Percentiles rank a stretch among this genome's conserved stretches.
phyloP scores from a whole-genome alignment of 2,329 filamentous ascomycete genomes.

The Ambrosiella cleistominuta region DNA sequence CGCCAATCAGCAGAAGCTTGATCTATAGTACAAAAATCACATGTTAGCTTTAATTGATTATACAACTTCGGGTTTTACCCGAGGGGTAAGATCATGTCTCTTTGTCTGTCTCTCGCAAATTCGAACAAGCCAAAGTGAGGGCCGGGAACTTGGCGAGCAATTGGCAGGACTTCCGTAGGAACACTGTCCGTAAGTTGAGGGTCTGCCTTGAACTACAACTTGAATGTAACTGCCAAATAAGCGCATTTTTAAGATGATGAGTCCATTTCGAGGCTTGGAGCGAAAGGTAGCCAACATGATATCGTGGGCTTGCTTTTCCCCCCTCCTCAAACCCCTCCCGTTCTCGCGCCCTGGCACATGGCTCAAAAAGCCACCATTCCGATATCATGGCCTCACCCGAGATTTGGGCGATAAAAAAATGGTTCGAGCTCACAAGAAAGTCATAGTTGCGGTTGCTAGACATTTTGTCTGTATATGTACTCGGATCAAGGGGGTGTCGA shows the following conservation, averaged over 20 bases:
- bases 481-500: not conserved
- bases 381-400: not conserved
- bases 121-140: not conserved
- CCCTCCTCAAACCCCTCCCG: not conserved
- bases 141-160: not conserved
- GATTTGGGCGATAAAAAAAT: not conserved
- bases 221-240: not conserved
- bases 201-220: not conserved
- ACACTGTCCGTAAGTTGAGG: not conserved
- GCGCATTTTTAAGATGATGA: too few relatives aligned
- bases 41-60: not conserved
- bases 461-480: slow-evolving; percentile 35
- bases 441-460: slow-evolving; percentile 98
- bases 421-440: slow-evolving; percentile 53
- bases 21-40: slow-evolving; percentile 39
- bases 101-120: not conserved
- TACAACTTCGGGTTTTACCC: not conserved
- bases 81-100: not conserved
- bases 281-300: not conserved
- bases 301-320: not conserved
- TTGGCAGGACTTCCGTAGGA: not conserved
- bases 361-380: not conserved
- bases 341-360: not conserved
- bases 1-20: slow-evolving; percentile 90
- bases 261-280: not conserved